Conservation (phyloP, 1,284 basidiomycete species). For the Vanrija sp. region DNA sequence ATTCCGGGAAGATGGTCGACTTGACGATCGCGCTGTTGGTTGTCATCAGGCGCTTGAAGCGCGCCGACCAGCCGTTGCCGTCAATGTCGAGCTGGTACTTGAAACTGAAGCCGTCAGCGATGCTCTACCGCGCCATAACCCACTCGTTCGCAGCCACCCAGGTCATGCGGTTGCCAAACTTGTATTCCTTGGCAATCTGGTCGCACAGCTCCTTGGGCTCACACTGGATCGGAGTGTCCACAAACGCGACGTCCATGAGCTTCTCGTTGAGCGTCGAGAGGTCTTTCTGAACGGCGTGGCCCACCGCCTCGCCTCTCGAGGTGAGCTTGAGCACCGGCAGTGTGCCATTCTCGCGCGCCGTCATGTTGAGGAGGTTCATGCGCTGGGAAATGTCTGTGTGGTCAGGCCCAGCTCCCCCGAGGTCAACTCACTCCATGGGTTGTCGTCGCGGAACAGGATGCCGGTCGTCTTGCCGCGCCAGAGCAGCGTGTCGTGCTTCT, state of each 20-base stretch:
- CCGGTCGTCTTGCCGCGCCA: constrained; percentile 69
- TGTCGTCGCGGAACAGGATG: constrained; percentile 53
- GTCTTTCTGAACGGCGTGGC: constrained; percentile 37
- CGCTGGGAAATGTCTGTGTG: constrained; percentile 52
- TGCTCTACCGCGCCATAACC: neutral
- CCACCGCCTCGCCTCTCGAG: constrained; percentile 47
- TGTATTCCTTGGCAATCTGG: too few relatives aligned
- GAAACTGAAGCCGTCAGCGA: neutral
- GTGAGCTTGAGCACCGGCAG: constrained; percentile 43
- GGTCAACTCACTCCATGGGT: constrained; percentile 52
- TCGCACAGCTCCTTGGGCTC: constrained; percentile 13
- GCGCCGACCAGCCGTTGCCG: constrained; percentile 49
- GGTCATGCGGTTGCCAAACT: constrained; percentile 53
- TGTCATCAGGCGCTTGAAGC: constrained; percentile 46
- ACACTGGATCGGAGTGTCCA: constrained; percentile 52
- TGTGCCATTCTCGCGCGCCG: constrained; percentile 47
- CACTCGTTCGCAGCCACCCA: constrained; percentile 28
- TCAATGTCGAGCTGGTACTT: constrained; percentile 38
- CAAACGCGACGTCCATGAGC: constrained; percentile 44
- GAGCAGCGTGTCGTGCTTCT: constrained; percentile 56
- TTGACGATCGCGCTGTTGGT: constrained; percentile 51
- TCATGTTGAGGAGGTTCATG: constrained; percentile 44
- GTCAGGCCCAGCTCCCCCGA: neutral
- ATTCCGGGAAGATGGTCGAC: constrained; percentile 51
- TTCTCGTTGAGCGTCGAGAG: constrained; percentile 52